Conservation (phyloP, 352 stramenopile species). For the Phytopythium litorale region DNA sequence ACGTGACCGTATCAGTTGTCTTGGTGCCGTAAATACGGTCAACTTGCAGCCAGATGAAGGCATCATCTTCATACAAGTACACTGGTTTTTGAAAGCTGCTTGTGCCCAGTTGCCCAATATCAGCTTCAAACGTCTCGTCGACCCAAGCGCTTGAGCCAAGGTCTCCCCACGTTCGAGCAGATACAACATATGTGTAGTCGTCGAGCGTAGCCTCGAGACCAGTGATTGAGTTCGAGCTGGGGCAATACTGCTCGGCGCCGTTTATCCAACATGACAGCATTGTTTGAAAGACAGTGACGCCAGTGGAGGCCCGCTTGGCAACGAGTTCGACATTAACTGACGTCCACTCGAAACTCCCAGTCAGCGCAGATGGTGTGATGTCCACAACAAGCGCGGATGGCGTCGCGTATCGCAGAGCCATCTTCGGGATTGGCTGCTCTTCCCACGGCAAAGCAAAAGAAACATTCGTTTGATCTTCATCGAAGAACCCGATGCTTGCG, state of each 20-base stretch:
- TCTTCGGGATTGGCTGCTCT: slow-evolving; percentile 18
- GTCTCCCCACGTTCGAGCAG: slow-evolving; percentile 22
- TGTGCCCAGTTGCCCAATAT: slow-evolving; percentile 13
- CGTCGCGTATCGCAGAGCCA: slow-evolving; percentile 19
- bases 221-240: slow-evolving; percentile 12
- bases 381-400: slow-evolving; percentile 19
- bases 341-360: slow-evolving; percentile 10
- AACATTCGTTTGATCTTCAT: neutral
- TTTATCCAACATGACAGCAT: neutral
- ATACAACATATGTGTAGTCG: slow-evolving; percentile 17
- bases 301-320: neutral
- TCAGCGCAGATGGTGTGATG: slow-evolving; percentile 12
- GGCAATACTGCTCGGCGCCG: slow-evolving; percentile 5
- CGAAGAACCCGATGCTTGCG: neutral
- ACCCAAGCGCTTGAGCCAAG: slow-evolving; percentile 27
- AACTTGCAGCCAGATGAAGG: slow-evolving; percentile 15
- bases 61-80: slow-evolving; percentile 15
- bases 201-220: slow-evolving; percentile 9
- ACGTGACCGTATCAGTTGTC: slow-evolving; percentile 11
- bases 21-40: slow-evolving; percentile 24
- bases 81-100: slow-evolving; percentile 13
- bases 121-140: slow-evolving; percentile 16
- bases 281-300: neutral
- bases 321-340: slow-evolving; percentile 1
- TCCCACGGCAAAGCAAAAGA: neutral